These are phyloP conservation scores for Sporodiniella umbellata DNA, from an alignment of 371 early-diverging fungal genomes.

Conservation along the genomic window DNA sequence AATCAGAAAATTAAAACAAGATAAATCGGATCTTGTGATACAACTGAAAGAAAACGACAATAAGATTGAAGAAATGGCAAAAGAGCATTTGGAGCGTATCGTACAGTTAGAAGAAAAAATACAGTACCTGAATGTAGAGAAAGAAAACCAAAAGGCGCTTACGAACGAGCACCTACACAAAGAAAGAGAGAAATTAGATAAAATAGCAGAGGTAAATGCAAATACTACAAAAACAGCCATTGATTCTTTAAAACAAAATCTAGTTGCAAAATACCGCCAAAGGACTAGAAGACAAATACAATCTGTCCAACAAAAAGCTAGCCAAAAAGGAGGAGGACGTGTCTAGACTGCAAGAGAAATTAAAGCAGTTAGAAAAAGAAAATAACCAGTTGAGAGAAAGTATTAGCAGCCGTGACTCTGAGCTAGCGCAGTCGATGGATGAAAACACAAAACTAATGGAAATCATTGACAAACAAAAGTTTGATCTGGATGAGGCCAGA, in stretches of 20 bases:
- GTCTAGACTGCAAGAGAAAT: not conserved
- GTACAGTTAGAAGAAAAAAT: conserved; percentile 13
- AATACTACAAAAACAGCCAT: not conserved
- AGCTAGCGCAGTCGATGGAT: not conserved
- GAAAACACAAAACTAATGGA: conserved; percentile 17
- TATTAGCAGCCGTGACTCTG: not conserved
- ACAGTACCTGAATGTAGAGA: conserved; percentile 13
- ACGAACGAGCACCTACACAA: conserved; percentile 9
- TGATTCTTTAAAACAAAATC: not conserved
- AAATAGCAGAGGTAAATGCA: conserved; percentile 15
- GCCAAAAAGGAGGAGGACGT: conserved; percentile 12
- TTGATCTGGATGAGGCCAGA: conserved; percentile 19
- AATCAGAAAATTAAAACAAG: not conserved
- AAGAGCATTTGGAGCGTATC: conserved; percentile 6
- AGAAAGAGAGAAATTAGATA: conserved; percentile 17
- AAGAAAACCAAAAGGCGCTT: conserved; percentile 7
- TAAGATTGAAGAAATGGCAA: not conserved
- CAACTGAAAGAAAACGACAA: conserved; percentile 5
- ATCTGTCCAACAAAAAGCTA: conserved; percentile 2
- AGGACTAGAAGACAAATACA: not conserved
- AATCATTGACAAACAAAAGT: conserved; percentile 29
- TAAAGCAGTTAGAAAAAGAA: not conserved
- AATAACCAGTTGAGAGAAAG: conserved; percentile 2
- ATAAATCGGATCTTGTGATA: not conserved
- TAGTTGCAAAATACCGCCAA: conserved; percentile 1